These are phyloP conservation scores for Penicillium roqueforti DNA, from an alignment of 495 filamentous ascomycete species.

Conservation along the genomic window DNA sequence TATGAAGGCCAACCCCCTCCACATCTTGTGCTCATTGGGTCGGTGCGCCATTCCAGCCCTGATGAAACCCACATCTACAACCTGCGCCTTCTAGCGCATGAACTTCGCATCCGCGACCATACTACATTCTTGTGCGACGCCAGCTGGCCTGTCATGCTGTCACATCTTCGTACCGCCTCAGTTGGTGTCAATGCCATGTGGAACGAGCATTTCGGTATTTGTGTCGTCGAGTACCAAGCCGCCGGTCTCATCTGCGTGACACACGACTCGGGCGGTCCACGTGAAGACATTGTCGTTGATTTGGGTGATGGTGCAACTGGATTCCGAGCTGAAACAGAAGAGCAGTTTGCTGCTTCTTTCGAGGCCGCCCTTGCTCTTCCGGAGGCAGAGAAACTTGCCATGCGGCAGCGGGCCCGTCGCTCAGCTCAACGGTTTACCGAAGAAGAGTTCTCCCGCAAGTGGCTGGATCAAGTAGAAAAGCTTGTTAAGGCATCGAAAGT, in stretches of 20 bases:
- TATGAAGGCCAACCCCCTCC: constrained; percentile 22
- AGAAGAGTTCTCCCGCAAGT: constrained; percentile 71
- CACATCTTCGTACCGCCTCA: constrained; percentile 66
- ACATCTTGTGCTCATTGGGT: constrained; percentile 78
- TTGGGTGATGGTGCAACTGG: constrained; percentile 75
- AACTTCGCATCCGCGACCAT: constrained; percentile 74
- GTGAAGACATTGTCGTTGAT: constrained; percentile 83
- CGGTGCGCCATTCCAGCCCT: constrained; percentile 69
- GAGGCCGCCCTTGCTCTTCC: constrained; percentile 67
- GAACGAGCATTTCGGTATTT: constrained; percentile 99
- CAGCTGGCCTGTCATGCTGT: constrained; percentile 76
- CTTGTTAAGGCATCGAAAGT: constrained; percentile 47
- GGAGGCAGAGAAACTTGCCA: constrained; percentile 60
- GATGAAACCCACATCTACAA: constrained; percentile 89
- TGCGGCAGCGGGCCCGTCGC: constrained; percentile 67
- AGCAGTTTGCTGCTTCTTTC: constrained; percentile 75
- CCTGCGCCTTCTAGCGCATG: constrained; percentile 81
- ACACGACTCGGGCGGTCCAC: constrained; percentile 86
- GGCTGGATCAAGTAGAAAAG: constrained; percentile 67
- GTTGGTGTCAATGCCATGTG: constrained; percentile 97
- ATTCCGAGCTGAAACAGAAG: constrained; percentile 72
- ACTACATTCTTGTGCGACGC: constrained; percentile 88
- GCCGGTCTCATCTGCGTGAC: constrained; percentile 89
- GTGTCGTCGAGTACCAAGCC: constrained; percentile 96
- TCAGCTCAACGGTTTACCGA: constrained; percentile 84